Conservation (phyloP, 2,329 filamentous ascomycete species). For the Stachybotrys elegans region DNA sequence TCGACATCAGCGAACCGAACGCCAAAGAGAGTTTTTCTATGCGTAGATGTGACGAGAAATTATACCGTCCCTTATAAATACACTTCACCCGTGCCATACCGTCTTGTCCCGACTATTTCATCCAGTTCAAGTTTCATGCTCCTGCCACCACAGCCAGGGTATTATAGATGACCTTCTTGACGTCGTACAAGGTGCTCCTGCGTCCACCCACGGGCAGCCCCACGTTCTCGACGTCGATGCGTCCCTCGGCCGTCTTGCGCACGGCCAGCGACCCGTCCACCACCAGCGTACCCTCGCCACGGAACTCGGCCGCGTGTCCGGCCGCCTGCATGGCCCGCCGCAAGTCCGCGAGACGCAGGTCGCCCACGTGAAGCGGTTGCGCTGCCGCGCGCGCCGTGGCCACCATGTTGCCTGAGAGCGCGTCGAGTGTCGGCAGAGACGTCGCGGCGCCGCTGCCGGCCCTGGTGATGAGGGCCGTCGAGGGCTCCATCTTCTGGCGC, state of each 20-base stretch:
- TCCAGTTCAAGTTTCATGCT: too few species aligned
- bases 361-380: slow-evolving; percentile 90
- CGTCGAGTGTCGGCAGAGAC: slow-evolving; percentile 45
- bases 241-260: slow-evolving; percentile 79
- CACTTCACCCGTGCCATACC: too few species aligned
- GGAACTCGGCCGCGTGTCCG: slow-evolving; percentile 85
- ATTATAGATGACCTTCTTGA: slow-evolving; percentile 88
- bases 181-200: slow-evolving; percentile 73
- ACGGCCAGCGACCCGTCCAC: slow-evolving; percentile 87
- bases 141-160: slow-evolving; percentile 87
- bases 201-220: slow-evolving; percentile 37
- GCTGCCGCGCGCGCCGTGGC: slow-evolving; percentile 72
- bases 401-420: slow-evolving; percentile 54
- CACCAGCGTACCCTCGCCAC: slow-evolving; percentile 85
- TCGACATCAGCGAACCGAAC: too few species aligned
- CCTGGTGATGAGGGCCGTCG: slow-evolving; percentile 18
- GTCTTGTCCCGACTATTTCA: too few species aligned
- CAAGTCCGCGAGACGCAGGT: slow-evolving; percentile 82
- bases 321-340: slow-evolving; percentile 75
- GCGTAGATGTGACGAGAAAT: too few species aligned
- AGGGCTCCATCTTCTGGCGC: slow-evolving; percentile 41
- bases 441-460: slow-evolving; percentile 13
- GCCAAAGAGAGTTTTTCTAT: too few species aligned
- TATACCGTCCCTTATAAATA: too few species aligned
- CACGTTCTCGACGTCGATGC: slow-evolving; percentile 80